A percentile compares a stretch with the other conserved stretches of the same genome.
phyloP scores from a whole-genome alignment of 495 filamentous ascomycete genomes.

The Annulohypoxylon nitens region DNA sequence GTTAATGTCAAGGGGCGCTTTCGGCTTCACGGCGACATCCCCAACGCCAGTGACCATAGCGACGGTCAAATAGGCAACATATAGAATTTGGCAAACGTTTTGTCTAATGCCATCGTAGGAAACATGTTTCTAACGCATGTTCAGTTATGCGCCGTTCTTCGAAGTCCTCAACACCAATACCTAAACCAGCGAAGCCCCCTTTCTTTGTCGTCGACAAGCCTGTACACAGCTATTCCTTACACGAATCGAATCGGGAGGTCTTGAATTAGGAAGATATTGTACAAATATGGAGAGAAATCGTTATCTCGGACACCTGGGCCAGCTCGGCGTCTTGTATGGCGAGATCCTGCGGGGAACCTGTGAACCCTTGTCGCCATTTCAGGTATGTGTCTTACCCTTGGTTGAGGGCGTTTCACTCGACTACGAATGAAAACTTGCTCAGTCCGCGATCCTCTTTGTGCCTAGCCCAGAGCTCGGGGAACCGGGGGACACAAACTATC shows the following conservation, averaged over 20 bases:
- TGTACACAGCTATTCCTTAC: background rate
- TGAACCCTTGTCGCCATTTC: background rate
- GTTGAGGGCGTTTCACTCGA: slow-evolving; percentile 10
- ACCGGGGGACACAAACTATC: background rate
- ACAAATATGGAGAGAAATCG: background rate
- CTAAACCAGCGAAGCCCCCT: background rate
- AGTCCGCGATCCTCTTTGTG: background rate
- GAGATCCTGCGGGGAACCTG: slow-evolving; percentile 1
- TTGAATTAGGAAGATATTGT: background rate
- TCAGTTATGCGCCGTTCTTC: background rate
- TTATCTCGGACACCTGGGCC: background rate
- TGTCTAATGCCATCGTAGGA: no score
- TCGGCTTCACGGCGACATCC: no score
- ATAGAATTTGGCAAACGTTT: no score
- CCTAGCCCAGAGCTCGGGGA: background rate
- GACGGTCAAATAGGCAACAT: no score
- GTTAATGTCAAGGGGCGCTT: no score
- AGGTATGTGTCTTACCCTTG: background rate
- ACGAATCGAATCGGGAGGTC: background rate
- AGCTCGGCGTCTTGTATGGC: background rate
- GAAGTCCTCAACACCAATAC: background rate
- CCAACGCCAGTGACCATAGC: no score
- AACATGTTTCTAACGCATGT: no score
- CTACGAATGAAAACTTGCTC: slow-evolving; percentile 17
- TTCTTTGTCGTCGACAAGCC: background rate